phyloP scores from a whole-genome alignment of 257 asterid species.

The Ligustrum vulgare region DNA sequence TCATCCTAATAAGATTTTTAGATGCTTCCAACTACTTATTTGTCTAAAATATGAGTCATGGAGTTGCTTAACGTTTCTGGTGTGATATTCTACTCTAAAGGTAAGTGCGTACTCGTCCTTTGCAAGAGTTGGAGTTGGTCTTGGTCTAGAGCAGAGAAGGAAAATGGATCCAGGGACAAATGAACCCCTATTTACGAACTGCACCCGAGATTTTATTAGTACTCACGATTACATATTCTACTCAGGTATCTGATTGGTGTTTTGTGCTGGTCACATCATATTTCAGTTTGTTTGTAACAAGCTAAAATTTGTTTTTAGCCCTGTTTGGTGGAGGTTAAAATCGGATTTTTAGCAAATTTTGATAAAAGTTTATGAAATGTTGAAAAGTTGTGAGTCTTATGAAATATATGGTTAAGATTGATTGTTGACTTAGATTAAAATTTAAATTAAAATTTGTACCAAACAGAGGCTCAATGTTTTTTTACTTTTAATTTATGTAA shows the following conservation, averaged over 20 bases:
- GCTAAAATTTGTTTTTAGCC: not conserved
- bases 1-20: conserved; percentile 1
- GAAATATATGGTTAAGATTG: too few species aligned
- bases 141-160: conserved; percentile 78
- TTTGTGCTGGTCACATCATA: not conserved
- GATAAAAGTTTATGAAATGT: too few species aligned
- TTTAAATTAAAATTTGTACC: too few species aligned
- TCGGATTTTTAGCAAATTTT: too few species aligned
- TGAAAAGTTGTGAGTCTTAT: too few species aligned
- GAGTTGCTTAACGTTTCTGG: not conserved
- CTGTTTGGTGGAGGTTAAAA: too few species aligned
- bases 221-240: conserved; percentile 97
- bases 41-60: not conserved
- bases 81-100: conserved; percentile 37
- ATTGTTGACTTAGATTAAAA: too few species aligned
- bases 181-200: conserved; percentile 90
- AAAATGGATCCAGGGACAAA: conserved; percentile 83
- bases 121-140: conserved; percentile 73
- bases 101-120: conserved; percentile 99
- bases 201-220: conserved; percentile 89
- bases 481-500: too few species aligned
- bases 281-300: not conserved
- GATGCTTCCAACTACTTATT: not conserved
- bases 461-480: too few species aligned
- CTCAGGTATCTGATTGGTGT: conserved; percentile 57